Conservation (phyloP, 2,329 filamentous ascomycete species). For the Colletotrichum phormii region DNA sequence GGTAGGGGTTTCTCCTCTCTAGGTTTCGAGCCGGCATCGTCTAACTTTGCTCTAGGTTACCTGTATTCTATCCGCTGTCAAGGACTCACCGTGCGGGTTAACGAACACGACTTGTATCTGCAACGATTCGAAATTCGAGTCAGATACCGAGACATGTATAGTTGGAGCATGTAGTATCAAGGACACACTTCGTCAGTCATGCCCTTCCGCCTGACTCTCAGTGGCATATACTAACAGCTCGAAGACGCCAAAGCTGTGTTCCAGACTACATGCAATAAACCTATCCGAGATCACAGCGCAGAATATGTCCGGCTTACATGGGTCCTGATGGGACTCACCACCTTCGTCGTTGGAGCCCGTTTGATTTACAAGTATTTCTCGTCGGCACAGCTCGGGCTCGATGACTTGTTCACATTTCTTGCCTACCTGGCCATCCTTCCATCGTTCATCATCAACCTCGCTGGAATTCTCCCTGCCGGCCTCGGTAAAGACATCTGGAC, state of each 20-base stretch:
- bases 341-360: slow-evolving; percentile 48
- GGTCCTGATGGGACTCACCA: slow-evolving; percentile 15
- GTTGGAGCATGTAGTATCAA: slow-evolving; percentile 15
- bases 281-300: slow-evolving; percentile 16
- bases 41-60: slow-evolving; percentile 11
- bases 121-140: slow-evolving; percentile 19
- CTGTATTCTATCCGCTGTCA: slow-evolving; percentile 17
- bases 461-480: slow-evolving; percentile 41
- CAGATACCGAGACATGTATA: slow-evolving; percentile 24
- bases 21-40: not conserved
- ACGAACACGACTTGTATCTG: slow-evolving; percentile 28
- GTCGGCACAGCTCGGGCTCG: slow-evolving; percentile 42
- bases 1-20: slow-evolving; percentile 37
- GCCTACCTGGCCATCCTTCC: slow-evolving; percentile 40
- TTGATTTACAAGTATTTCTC: slow-evolving; percentile 44
- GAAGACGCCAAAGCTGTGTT: slow-evolving; percentile 25
- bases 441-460: slow-evolving; percentile 40
- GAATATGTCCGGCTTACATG: slow-evolving; percentile 24
- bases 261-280: slow-evolving; percentile 21
- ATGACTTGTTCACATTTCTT: slow-evolving; percentile 44
- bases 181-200: slow-evolving; percentile 24
- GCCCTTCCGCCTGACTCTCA: not conserved
- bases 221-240: not conserved
- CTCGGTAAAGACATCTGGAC: slow-evolving; percentile 51
- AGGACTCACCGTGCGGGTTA: slow-evolving; percentile 14